Evolutionary conservation across 2,329 filamentous ascomycete genomes (phyloP).

Genomic region (Apiospora hydei): DNA sequence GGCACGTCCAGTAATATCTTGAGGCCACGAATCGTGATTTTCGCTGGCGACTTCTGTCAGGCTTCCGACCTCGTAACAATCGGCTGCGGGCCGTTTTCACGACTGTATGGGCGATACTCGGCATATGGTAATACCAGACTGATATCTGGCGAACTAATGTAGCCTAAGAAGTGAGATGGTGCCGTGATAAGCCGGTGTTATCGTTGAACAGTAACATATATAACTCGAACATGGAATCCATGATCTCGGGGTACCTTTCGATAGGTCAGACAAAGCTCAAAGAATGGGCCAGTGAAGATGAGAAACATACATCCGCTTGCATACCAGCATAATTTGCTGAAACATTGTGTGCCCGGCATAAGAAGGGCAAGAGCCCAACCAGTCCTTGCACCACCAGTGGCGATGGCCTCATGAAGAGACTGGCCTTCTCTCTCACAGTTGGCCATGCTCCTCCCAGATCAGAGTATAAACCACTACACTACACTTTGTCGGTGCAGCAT

Average conservation of each 20-base stretch:
- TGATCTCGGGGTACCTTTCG: conserved; percentile 41
- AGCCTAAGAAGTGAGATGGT: conserved; percentile 33
- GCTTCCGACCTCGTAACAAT: conserved; percentile 22
- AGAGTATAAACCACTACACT: conserved; percentile 15
- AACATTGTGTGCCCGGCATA: conserved; percentile 32
- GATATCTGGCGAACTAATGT: conserved; percentile 40
- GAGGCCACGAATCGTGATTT: conserved; percentile 30
- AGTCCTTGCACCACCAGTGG: conserved; percentile 43
- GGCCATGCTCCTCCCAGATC: conserved; percentile 12
- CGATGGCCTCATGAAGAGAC: conserved; percentile 42
- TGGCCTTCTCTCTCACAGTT: conserved; percentile 40
- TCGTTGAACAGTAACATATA: conserved; percentile 42
- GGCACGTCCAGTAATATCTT: conserved; percentile 41
- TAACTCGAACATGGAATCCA: conserved; percentile 41
- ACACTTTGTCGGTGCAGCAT: conserved; percentile 2
- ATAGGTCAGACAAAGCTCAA: not conserved
- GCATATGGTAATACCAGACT: conserved; percentile 37
- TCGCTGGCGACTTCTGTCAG: conserved; percentile 29
- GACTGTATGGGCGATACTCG: conserved; percentile 31
- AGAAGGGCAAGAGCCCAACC: conserved; percentile 37
- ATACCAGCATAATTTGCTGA: conserved; percentile 37
- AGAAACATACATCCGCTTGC: conserved; percentile 40
- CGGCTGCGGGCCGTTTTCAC: not conserved
- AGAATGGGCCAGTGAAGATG: not conserved
- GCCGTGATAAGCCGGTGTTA: conserved; percentile 36